Percentiles rank a stretch among this genome's conserved stretches.
phyloP scores from a whole-genome alignment of 1,139 yeast species.

The Pichia sp. region DNA sequence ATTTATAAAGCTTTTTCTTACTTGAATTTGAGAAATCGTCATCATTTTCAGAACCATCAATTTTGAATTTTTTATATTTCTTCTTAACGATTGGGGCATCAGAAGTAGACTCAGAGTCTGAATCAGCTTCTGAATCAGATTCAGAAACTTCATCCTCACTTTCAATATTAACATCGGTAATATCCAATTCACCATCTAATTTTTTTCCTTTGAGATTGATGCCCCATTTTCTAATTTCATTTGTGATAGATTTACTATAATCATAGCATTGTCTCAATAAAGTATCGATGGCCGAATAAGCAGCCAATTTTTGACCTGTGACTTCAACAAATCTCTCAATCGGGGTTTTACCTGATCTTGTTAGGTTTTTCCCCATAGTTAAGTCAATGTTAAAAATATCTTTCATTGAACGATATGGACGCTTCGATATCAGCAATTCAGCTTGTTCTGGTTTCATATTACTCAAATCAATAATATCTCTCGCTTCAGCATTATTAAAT shows the following conservation, averaged over 20 bases:
- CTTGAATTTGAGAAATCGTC: conserved; percentile 12
- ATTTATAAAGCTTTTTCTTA: conserved; percentile 8
- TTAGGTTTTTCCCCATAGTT: conserved; percentile 23
- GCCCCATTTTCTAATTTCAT: conserved; percentile 83
- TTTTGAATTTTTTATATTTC: conserved; percentile 12
- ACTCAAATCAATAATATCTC: conserved; percentile 77
- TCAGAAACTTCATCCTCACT: conserved; percentile 12
- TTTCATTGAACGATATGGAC: conserved; percentile 64
- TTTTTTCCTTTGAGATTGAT: conserved; percentile 55
- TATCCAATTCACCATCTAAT: conserved; percentile 47
- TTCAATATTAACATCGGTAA: conserved; percentile 40
- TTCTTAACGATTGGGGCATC: conserved; percentile 6
- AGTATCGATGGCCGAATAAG: conserved; percentile 91
- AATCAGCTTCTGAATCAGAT: neutral
- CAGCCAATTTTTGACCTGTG: conserved; percentile 63
- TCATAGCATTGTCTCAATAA: conserved; percentile 77
- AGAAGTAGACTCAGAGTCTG: neutral
- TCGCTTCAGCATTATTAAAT: conserved; percentile 66
- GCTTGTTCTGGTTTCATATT: conserved; percentile 68
- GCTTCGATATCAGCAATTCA: conserved; percentile 46
- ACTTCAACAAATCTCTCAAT: conserved; percentile 63
- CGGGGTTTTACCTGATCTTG: conserved; percentile 13
- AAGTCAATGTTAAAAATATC: conserved; percentile 51
- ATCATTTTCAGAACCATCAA: conserved; percentile 20
- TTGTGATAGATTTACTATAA: conserved; percentile 64